Evolutionary conservation across 257 asterid genomes (phyloP).

Genomic region (Verbascum thapsus): DNA sequence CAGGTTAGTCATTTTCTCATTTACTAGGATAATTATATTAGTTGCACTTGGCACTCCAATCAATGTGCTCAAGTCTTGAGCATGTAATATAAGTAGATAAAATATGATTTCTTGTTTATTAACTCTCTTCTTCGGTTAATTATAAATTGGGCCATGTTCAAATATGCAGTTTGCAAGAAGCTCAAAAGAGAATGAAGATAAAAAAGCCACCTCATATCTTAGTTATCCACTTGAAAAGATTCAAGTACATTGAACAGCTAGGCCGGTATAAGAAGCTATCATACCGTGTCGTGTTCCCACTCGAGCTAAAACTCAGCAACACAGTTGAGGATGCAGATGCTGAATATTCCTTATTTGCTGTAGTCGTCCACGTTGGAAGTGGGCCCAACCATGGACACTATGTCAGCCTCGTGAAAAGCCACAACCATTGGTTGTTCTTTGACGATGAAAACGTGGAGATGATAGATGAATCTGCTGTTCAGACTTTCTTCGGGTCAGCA

Average conservation of each 20-base stretch:
- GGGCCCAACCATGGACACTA: constrained; percentile 97
- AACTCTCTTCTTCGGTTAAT: neutral
- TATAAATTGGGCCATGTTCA: constrained; percentile 13
- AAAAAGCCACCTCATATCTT: constrained; percentile 77
- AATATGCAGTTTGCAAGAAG: constrained; percentile 79
- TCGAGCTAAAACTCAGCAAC: constrained; percentile 78
- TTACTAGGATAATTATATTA: neutral
- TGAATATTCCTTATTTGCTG: constrained; percentile 76
- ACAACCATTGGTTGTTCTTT: constrained; percentile 82
- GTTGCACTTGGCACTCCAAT: constrained; percentile 9
- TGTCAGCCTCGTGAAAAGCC: constrained; percentile 87
- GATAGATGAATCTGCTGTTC: constrained; percentile 85
- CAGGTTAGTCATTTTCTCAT: constrained; percentile 52
- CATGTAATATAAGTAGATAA: neutral
- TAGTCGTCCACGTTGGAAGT: constrained; percentile 83
- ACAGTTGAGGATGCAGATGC: constrained; percentile 84
- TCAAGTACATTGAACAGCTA: constrained; percentile 80
- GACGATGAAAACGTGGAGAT: constrained; percentile 88
- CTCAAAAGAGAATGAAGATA: constrained; percentile 92
- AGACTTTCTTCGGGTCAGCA: constrained; percentile 84
- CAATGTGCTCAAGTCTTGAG: neutral
- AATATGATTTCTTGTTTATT: neutral
- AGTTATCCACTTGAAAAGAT: constrained; percentile 81
- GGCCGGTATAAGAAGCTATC: constrained; percentile 79
- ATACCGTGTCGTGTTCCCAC: constrained; percentile 86